Evolutionary conservation across 371 early-diverging fungal genomes (phyloP).

Genomic region (Mortierella sp.): DNA sequence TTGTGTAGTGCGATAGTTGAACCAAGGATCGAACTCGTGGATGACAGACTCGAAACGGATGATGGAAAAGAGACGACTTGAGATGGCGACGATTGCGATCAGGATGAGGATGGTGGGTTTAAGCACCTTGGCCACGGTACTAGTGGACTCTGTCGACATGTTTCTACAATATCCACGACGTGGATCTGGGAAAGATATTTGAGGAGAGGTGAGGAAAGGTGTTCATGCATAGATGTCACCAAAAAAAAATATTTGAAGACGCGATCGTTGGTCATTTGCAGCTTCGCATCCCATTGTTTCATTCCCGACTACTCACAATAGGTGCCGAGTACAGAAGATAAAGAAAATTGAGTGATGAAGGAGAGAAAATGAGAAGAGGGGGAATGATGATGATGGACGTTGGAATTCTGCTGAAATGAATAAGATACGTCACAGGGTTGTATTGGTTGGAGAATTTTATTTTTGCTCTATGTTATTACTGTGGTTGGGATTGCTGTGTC

Average conservation of each 20-base stretch:
- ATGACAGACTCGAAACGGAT: conserved; percentile 96
- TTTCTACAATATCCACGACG: background rate
- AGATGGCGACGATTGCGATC: conserved; percentile 90
- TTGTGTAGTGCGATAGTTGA: conserved; percentile 98
- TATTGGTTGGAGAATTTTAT: background rate
- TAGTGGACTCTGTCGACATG: conserved; percentile 48
- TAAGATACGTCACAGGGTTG: background rate
- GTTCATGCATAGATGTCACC: background rate
- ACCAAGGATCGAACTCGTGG: conserved; percentile 99
- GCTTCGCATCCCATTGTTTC: background rate
- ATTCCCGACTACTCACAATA: background rate
- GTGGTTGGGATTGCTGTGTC: conserved; percentile 17
- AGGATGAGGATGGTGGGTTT: conserved; percentile 85
- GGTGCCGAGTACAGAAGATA: background rate
- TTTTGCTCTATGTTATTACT: background rate
- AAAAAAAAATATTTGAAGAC: background rate
- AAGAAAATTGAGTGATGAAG: background rate
- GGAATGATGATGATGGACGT: background rate
- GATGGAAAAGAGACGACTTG: conserved; percentile 96
- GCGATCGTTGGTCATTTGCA: background rate
- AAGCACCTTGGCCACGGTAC: conserved; percentile 68
- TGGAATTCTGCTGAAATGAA: background rate
- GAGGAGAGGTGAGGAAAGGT: background rate
- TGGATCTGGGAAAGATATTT: background rate
- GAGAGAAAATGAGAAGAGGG: background rate